Conservation (phyloP, 371 early-diverging fungal species). For the Basidiobolus meristosporus region DNA sequence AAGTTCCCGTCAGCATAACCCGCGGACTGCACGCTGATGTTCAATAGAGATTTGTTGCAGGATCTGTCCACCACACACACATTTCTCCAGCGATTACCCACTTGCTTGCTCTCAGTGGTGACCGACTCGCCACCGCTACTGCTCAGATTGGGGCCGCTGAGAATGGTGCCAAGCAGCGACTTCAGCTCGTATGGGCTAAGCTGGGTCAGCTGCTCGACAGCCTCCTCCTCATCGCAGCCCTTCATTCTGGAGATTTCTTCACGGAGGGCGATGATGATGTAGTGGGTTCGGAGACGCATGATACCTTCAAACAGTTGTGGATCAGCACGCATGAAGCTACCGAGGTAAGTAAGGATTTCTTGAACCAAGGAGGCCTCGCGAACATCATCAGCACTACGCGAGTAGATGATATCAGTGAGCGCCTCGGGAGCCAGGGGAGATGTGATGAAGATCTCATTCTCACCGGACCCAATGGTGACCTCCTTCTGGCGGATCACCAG, state of each 20-base stretch:
- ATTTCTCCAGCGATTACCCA: too few species aligned
- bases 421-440: constrained; percentile 47
- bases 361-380: constrained; percentile 73
- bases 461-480: constrained; percentile 56
- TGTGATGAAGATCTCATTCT: constrained; percentile 35
- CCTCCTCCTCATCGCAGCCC: constrained; percentile 55
- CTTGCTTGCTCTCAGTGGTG: too few species aligned
- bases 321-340: constrained; percentile 45
- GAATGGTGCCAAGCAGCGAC: constrained; percentile 44
- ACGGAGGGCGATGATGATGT: constrained; percentile 62
- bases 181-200: constrained; percentile 68
- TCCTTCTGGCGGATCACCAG: constrained; percentile 63
- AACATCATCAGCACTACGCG: constrained; percentile 39
- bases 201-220: constrained; percentile 62
- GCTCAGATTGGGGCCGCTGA: constrained; percentile 40
- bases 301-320: constrained; percentile 68
- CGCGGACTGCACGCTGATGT: constrained; percentile 44
- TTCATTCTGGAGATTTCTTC: constrained; percentile 63
- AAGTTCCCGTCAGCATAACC: constrained; percentile 61
- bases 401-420: constrained; percentile 36
- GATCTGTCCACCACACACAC: constrained; percentile 19
- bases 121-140: too few species aligned
- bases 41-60: background rate
- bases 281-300: constrained; percentile 59
- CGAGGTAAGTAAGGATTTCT: constrained; percentile 62